These are phyloP conservation scores for Quercus mongolica DNA, from an alignment of 306 rosid species.

Conservation along the genomic window DNA sequence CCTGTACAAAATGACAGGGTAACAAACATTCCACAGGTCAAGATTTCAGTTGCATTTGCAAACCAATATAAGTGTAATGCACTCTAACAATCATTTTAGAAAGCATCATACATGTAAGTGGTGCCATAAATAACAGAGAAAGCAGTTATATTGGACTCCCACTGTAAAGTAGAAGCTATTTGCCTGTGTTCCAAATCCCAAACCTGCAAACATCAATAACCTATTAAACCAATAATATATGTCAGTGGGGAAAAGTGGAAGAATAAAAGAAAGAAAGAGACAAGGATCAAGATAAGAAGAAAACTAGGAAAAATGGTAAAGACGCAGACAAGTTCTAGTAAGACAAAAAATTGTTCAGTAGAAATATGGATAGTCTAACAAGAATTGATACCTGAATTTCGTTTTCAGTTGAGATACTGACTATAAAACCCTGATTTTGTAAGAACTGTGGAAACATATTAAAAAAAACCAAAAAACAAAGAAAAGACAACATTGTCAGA, in stretches of 20 bases:
- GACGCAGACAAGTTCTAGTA: not conserved
- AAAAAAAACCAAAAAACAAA: not conserved
- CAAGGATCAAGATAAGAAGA: slow-evolving; percentile 12
- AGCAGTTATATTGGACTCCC: slow-evolving; percentile 91
- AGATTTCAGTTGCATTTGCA: slow-evolving; percentile 2
- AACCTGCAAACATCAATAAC: slow-evolving; percentile 66
- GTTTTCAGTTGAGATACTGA: slow-evolving; percentile 63
- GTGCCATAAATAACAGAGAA: slow-evolving; percentile 82
- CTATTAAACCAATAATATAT: slow-evolving; percentile 28
- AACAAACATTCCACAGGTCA: slow-evolving; percentile 19
- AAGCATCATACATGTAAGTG: slow-evolving; percentile 65
- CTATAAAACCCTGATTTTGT: slow-evolving; percentile 87
- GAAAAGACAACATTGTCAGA: slow-evolving; percentile 5
- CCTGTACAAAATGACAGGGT: slow-evolving; percentile 47
- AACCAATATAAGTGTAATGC: slow-evolving; percentile 10
- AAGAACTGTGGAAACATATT: slow-evolving; percentile 55
- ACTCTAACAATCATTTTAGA: slow-evolving; percentile 23
- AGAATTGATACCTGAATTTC: slow-evolving; percentile 65
- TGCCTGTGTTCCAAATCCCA: slow-evolving; percentile 84
- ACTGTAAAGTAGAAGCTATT: slow-evolving; percentile 62
- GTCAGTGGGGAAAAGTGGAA: not conserved
- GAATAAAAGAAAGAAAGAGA: slow-evolving; percentile 10
- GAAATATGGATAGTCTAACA: slow-evolving; percentile 3
- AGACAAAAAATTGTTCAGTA: slow-evolving; percentile 8
- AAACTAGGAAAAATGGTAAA: not conserved